Conservation (phyloP, 305 asterid species). For the Solanum hybrid region DNA sequence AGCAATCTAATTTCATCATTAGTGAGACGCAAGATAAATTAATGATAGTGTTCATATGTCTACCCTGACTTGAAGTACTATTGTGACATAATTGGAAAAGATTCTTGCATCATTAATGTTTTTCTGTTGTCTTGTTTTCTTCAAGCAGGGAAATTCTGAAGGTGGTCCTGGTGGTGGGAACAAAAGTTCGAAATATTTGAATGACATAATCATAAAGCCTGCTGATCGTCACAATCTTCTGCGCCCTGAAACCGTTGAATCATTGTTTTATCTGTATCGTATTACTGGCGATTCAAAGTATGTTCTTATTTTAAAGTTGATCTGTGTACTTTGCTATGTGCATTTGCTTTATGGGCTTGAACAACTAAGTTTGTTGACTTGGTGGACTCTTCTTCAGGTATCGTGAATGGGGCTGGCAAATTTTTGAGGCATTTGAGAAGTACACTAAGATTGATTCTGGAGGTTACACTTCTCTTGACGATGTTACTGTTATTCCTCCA, state of each 20-base stretch:
- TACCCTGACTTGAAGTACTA: neutral
- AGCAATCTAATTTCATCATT: neutral
- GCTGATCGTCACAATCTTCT: constrained; percentile 89
- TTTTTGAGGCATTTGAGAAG: constrained; percentile 92
- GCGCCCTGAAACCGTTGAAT: constrained; percentile 97
- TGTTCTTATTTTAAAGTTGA: constrained; percentile 15
- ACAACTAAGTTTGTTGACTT: neutral
- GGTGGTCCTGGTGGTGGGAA: constrained; percentile 76
- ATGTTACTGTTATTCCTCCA: constrained; percentile 77
- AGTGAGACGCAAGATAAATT: neutral
- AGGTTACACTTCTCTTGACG: constrained; percentile 86
- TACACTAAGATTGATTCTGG: constrained; percentile 74
- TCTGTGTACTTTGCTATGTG: neutral
- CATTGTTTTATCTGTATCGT: constrained; percentile 74
- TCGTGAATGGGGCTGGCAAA: constrained; percentile 95
- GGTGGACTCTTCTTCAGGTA: constrained; percentile 45
- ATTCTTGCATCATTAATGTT: constrained; percentile 5
- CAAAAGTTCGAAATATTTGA: constrained; percentile 50
- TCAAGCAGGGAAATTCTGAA: constrained; percentile 49
- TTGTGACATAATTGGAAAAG: neutral
- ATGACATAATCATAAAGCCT: constrained; percentile 71
- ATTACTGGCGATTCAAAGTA: constrained; percentile 89
- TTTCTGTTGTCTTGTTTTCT: constrained; percentile 6
- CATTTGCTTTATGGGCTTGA: neutral
- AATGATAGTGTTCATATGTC: neutral